These are phyloP conservation scores for Dissophora globulifera DNA, from an alignment of 192 early-diverging fungal species.

Conservation along the genomic window DNA sequence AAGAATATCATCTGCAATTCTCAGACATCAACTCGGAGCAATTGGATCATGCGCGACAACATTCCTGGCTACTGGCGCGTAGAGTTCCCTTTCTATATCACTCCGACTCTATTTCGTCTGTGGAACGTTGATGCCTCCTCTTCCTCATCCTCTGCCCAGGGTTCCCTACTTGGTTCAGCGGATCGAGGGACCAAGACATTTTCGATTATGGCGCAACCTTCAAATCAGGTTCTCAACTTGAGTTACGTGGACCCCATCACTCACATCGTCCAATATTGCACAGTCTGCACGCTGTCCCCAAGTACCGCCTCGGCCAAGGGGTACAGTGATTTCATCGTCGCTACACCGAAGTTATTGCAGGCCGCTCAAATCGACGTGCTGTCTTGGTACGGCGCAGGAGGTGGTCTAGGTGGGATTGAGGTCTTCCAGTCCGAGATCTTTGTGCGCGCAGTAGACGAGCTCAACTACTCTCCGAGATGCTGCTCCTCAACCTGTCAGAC, in stretches of 20 bases:
- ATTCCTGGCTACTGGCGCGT: slow-evolving; percentile 76
- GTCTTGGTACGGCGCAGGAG: slow-evolving; percentile 63
- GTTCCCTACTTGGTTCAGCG: too few species aligned
- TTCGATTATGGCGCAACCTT: slow-evolving; percentile 65
- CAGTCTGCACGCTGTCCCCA: slow-evolving; percentile 46
- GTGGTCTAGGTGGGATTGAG: slow-evolving; percentile 53
- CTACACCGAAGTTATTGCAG: slow-evolving; percentile 49
- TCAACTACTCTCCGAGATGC: slow-evolving; percentile 20
- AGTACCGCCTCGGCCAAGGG: slow-evolving; percentile 1
- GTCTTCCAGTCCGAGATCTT: slow-evolving; percentile 49
- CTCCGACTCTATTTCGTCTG: slow-evolving; percentile 73
- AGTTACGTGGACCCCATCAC: slow-evolving; percentile 73
- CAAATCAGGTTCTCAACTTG: slow-evolving; percentile 66
- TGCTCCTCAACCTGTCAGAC: not conserved
- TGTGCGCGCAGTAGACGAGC: slow-evolving; percentile 9
- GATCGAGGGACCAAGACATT: slow-evolving; percentile 74
- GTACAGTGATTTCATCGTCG: slow-evolving; percentile 62
- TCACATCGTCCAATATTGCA: slow-evolving; percentile 49
- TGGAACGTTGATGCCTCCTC: slow-evolving; percentile 61
- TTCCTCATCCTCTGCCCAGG: too few species aligned
- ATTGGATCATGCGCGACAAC: slow-evolving; percentile 77
- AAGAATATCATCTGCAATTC: slow-evolving; percentile 60
- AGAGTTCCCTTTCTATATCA: slow-evolving; percentile 63
- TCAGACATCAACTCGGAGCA: slow-evolving; percentile 35
- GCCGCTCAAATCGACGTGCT: slow-evolving; percentile 68